Evolutionary conservation across 106 monocot species (phyloP).

Genomic region (Hemerocallis citrina): DNA sequence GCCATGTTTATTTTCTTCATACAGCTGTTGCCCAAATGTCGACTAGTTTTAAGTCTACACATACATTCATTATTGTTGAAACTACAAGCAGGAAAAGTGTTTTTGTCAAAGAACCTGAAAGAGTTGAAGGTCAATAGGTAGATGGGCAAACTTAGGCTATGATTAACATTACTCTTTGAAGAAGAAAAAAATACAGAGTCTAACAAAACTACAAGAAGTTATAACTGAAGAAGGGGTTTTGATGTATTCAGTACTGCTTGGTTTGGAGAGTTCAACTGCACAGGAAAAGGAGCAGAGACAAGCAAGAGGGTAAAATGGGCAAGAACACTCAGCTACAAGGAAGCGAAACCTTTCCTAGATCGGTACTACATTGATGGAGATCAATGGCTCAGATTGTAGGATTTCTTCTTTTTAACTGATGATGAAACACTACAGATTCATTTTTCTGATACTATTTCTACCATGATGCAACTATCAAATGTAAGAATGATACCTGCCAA

Average conservation of each 20-base stretch:
- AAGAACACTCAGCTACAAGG: slow-evolving; percentile 45
- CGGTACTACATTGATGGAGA: slow-evolving; percentile 57
- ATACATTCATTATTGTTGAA: no score
- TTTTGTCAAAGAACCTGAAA: no score
- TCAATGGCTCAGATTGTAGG: slow-evolving; percentile 68
- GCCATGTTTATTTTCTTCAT: background rate
- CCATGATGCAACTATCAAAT: background rate
- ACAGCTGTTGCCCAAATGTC: background rate
- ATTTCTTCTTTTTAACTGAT: background rate
- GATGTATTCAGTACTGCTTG: slow-evolving; percentile 45
- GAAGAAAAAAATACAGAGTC: no score
- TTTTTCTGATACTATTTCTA: background rate
- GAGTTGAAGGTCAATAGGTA: no score
- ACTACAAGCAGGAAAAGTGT: no score
- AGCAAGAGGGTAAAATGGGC: slow-evolving; percentile 58
- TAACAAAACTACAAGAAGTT: background rate
- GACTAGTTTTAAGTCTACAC: background rate
- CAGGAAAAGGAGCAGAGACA: slow-evolving; percentile 44
- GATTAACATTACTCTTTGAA: no score
- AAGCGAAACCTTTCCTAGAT: slow-evolving; percentile 58
- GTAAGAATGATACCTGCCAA: background rate
- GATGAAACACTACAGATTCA: background rate
- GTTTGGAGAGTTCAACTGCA: slow-evolving; percentile 77
- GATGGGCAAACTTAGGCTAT: background rate
- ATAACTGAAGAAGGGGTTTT: background rate